These are phyloP conservation scores for Xylaria sp. DNA, from an alignment of 495 filamentous ascomycete genomes.

Conservation along the genomic window DNA sequence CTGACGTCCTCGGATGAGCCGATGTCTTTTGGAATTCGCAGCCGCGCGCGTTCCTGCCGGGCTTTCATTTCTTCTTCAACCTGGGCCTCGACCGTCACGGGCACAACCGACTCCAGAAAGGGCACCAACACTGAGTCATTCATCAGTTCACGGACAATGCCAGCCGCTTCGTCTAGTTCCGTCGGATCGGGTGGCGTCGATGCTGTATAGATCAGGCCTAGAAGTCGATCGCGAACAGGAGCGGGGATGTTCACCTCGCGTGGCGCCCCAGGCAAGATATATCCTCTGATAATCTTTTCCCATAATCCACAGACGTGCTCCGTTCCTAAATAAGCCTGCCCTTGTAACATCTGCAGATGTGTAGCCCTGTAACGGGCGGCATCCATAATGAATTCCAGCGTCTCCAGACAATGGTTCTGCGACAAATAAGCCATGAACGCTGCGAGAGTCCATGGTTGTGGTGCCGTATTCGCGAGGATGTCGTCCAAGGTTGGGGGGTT, in stretches of 20 bases:
- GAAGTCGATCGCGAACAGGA: constrained; percentile 79
- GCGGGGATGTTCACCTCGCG: constrained; percentile 93
- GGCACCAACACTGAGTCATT: constrained; percentile 91
- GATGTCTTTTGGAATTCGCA: constrained; percentile 47
- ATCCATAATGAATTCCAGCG: constrained; percentile 96
- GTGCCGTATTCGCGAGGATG: constrained; percentile 84
- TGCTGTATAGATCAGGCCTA: constrained; percentile 64
- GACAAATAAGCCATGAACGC: constrained; percentile 98
- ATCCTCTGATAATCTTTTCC: constrained; percentile 72
- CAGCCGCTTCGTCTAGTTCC: constrained; percentile 84
- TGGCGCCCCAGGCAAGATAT: constrained; percentile 78
- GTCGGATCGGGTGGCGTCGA: constrained; percentile 77
- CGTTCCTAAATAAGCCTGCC: constrained; percentile 54
- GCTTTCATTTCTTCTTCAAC: constrained; percentile 41
- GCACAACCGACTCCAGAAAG: constrained; percentile 70
- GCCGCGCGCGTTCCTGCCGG: constrained; percentile 48
- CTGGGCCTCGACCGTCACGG: constrained; percentile 43
- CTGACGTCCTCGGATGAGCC: constrained; percentile 44
- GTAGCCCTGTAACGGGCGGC: constrained; percentile 86
- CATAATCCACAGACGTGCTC: constrained; percentile 79
- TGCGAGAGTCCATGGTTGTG: constrained; percentile 87
- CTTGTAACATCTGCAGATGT: constrained; percentile 52
- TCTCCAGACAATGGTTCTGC: constrained; percentile 97
- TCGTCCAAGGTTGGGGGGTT: constrained; percentile 85
- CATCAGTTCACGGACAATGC: constrained; percentile 94